phyloP scores from a whole-genome alignment of 805 yeast genomes.

The Schwanniomyces sp. region DNA sequence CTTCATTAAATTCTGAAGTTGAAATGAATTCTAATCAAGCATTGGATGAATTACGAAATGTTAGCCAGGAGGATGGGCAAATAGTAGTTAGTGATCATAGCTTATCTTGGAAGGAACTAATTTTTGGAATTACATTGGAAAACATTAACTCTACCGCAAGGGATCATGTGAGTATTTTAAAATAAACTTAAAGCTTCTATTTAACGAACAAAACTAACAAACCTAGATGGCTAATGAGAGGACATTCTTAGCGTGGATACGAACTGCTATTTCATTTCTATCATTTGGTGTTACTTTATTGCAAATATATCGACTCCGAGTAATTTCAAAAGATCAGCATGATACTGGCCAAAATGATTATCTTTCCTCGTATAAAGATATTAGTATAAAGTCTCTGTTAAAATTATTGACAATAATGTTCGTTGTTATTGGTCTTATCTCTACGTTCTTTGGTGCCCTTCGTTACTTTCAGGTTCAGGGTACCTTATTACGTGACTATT shows the following conservation, averaged over 20 bases:
- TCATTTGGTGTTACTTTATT: slow-evolving; percentile 21
- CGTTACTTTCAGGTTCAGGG: slow-evolving; percentile 27
- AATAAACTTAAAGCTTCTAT: background rate
- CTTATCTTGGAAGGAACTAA: background rate
- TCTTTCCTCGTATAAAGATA: background rate
- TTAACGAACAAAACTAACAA: slow-evolving; percentile 13
- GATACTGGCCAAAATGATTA: background rate
- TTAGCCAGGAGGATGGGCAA: too few relatives aligned
- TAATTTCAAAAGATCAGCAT: slow-evolving; percentile 6
- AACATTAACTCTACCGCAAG: slow-evolving; percentile 37
- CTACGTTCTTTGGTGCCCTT: slow-evolving; percentile 18
- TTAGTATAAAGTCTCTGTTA: slow-evolving; percentile 10
- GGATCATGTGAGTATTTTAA: slow-evolving; percentile 30
- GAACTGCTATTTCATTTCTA: slow-evolving; percentile 22
- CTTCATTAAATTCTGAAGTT: background rate
- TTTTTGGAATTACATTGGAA: slow-evolving; percentile 13
- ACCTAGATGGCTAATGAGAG: slow-evolving; percentile 32
- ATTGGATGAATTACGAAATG: background rate
- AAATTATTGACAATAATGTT: slow-evolving; percentile 16
- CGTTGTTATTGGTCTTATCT: slow-evolving; percentile 14
- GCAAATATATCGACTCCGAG: slow-evolving; percentile 22
- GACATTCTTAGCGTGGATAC: slow-evolving; percentile 30
- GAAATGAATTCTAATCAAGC: background rate
- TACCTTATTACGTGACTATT: slow-evolving; percentile 15
- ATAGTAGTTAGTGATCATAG: background rate